A percentile compares a stretch with the other conserved stretches of the same genome.
Evolutionary conservation across 225 moss, liverwort and hornwort species (phyloP).

Genomic region (Rhytidiadelphus loreus): DNA sequence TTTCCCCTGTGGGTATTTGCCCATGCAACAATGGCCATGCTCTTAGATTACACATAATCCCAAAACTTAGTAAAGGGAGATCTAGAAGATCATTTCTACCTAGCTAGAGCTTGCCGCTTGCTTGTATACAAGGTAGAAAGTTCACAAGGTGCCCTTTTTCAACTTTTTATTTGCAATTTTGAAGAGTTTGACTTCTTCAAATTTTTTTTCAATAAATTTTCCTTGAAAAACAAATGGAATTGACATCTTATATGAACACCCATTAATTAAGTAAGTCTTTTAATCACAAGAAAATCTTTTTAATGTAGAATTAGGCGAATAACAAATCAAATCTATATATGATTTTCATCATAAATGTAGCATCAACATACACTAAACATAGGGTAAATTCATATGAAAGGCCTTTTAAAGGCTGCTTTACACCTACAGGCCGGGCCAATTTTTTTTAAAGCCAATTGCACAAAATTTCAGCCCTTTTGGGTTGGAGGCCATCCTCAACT

Average conservation of each 20-base stretch:
- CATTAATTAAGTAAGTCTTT: background rate
- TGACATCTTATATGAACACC: background rate
- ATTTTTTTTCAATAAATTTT: background rate
- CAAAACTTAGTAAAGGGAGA: background rate
- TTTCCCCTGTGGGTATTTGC: no score
- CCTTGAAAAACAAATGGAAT: background rate
- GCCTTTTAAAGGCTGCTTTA: no score
- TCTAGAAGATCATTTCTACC: background rate
- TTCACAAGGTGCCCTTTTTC: background rate
- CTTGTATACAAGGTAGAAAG: background rate
- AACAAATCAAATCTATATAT: background rate
- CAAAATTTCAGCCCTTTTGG: no score
- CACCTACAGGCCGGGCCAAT: no score
- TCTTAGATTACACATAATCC: background rate
- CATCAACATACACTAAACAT: background rate
- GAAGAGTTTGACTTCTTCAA: background rate
- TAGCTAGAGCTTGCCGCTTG: background rate
- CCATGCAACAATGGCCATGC: no score
- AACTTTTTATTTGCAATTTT: background rate
- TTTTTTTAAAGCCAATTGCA: no score
- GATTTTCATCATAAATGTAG: background rate
- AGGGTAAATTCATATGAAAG: background rate
- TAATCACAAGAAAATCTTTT: background rate
- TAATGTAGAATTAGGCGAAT: background rate
- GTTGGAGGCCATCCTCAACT: no score